phyloP scores from a whole-genome alignment of 1,284 basidiomycete species.

The Mrakiaceae sp. region DNA sequence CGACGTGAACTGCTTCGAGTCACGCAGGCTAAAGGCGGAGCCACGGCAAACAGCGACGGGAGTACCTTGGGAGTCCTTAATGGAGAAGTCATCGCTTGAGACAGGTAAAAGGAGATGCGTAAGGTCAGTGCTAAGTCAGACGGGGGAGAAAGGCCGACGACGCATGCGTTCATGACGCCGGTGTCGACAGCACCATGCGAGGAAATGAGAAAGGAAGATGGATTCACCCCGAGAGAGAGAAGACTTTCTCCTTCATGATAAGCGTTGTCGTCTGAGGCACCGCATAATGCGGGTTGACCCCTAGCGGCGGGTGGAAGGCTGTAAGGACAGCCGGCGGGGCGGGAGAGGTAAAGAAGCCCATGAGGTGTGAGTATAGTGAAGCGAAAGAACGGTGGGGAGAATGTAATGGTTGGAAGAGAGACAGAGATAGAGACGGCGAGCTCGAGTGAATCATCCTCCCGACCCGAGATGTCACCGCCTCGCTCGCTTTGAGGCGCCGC shows the following conservation, averaged over 20 bases:
- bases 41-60: constrained; percentile 27
- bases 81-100: constrained; percentile 25
- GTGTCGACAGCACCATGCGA: too few species aligned
- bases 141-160: too few species aligned
- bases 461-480: too few species aligned
- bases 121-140: too few species aligned
- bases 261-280: constrained; percentile 27
- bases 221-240: constrained; percentile 26
- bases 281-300: constrained; percentile 25
- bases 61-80: constrained; percentile 29
- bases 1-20: constrained; percentile 32
- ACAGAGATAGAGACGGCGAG: too few species aligned
- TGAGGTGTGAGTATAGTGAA: constrained; percentile 1
- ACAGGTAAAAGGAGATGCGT: too few species aligned
- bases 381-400: too few species aligned
- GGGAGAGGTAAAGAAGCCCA: constrained; percentile 24
- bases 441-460: too few species aligned
- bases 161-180: too few species aligned
- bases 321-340: constrained; percentile 18
- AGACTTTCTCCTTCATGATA: constrained; percentile 30
- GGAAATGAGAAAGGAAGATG: too few species aligned
- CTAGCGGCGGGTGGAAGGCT: constrained; percentile 29
- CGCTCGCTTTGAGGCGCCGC: too few species aligned
- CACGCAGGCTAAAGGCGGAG: constrained; percentile 26
- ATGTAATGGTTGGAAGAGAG: too few species aligned